Percentiles rank a stretch among this genome's conserved stretches.
Conservation (phyloP, 805 yeast genomes). For the Saccharomycopsis babjevae region DNA sequence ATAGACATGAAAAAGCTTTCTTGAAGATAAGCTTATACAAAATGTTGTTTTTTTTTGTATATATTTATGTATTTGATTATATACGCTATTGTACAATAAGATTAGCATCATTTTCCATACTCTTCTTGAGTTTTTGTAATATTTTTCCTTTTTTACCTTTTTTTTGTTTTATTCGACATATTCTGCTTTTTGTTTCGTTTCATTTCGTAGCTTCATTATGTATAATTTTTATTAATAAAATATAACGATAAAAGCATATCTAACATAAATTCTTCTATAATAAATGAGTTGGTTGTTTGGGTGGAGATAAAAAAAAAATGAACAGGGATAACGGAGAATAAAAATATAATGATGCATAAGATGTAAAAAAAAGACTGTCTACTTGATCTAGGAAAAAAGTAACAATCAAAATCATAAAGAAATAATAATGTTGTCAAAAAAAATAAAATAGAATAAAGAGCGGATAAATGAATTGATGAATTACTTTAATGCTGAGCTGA, state of each 20-base stretch:
- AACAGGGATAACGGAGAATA: background rate
- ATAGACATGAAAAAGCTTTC: too few species aligned
- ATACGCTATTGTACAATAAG: background rate
- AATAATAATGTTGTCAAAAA: background rate
- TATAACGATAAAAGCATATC: background rate
- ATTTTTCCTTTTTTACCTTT: background rate
- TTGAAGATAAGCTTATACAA: too few species aligned
- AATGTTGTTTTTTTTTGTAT: background rate
- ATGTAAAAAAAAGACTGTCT: background rate
- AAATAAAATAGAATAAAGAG: background rate
- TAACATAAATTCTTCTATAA: background rate
- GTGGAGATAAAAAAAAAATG: background rate
- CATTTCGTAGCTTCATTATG: conserved; percentile 1
- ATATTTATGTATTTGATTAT: background rate
- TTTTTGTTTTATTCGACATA: background rate
- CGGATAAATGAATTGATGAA: background rate
- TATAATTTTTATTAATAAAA: background rate
- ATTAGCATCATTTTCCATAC: background rate
- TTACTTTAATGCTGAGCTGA: background rate
- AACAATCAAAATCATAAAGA: background rate
- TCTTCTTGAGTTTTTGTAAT: background rate
- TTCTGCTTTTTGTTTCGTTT: background rate
- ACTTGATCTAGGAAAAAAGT: background rate
- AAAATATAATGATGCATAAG: background rate
- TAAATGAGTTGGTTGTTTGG: background rate